Evolutionary conservation across 306 rosid genomes (phyloP), one percentile per base, ranked within the genome.

Genomic region (Ceratonia siliqua): DNA sequence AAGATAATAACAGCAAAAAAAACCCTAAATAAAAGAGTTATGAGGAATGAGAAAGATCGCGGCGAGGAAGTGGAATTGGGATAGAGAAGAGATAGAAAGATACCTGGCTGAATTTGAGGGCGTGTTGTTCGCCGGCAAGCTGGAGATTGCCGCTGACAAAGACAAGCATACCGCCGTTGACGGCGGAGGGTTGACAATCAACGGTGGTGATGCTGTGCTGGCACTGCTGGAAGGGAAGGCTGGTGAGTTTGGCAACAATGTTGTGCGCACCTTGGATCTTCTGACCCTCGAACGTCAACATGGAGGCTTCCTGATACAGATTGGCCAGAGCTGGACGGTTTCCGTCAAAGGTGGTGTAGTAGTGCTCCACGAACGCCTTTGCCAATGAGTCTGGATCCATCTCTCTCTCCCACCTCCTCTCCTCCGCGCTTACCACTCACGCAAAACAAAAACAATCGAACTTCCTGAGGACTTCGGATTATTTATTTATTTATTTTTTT

Each of bases 81-180:
- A 56, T 13, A 7, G n/a, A 22, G 0, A 3, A 50, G 4, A 38
- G 6, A 27, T 49, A 12, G 9, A 13, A 0, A 36, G 12, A 36
- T 3, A 94, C 98, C 97, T 93, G 98, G 79, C 98, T 93, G 84
- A 93, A 93, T 82, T 91, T 91, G 43, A 93, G 98, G 14, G 93
- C 86, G 67, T 93, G 98, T 24, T 93, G 97, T 46, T 93, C 98
- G 5, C 98, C 98, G 73, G 89, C 87, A 62, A 93, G 97, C 72
- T 93, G 96, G 74, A 93, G 98, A 56, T 86, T 91, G 5, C 98
- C 98, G 72, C 93, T 87, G 84, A 93, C 98, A 42, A 93, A 93
- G 78, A 91, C 98, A 8, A 91, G 92, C 97, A 93, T 87, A 24
- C 93, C 97, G 18, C 88, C 92, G 33, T 68, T 85, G 70, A 86